Base-by-base conservation (phyloP, 1,284 basidiomycete genomes). In the Afroboletus lepidellus region DNA sequence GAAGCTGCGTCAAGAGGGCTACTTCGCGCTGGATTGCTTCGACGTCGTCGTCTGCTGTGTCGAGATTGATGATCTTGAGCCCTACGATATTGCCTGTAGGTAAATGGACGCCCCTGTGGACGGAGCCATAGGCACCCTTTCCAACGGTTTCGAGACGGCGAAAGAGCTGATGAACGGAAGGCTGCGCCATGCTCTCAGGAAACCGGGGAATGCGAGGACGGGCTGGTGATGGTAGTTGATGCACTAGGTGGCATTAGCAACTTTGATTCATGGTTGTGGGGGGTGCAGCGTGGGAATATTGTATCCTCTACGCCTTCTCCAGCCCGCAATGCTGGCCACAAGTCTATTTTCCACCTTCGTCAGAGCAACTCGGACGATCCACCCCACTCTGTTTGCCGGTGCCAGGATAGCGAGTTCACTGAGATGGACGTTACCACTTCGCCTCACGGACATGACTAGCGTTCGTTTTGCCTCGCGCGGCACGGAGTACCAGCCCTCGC, bases 61-160 rank as follows among this genome's bases (percentile, higher is more conserved):
- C 97, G 57, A 99, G 86, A 69, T 99, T 94, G 76, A 99, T 98
- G 67, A 99, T 96, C 75, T 99, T 98, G 73, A 98, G 85, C 15
- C 94, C 95, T 16, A 98, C 92, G 46, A 94, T 79, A 49, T 92
- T 90, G 16, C 92, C 90, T 0, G 91, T 87, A 1, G 86, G 80
- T 41, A 91, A 78, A 61, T 97, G 90, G 51, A 86, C 75, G n/a
- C 92, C 94, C 67, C 90, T 92, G 76, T 95, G 92, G n/a, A 98
- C 94, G 8, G 92, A 92, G 46, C 94, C 94, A 72, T 95, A 97
- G 7, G 93, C 92, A 56, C 94, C 94, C 72, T 93, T 94, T n/a
- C 94, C 94, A 36, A 92, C 78, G 33, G 87, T 85, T 65, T 92
- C 88, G 21, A 90, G 77, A 66, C 85, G 84, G 64, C 78, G 71